These are phyloP conservation scores for Kandelia obovata DNA, from an alignment of 345 rosid genomes.

Conservation along the genomic window DNA sequence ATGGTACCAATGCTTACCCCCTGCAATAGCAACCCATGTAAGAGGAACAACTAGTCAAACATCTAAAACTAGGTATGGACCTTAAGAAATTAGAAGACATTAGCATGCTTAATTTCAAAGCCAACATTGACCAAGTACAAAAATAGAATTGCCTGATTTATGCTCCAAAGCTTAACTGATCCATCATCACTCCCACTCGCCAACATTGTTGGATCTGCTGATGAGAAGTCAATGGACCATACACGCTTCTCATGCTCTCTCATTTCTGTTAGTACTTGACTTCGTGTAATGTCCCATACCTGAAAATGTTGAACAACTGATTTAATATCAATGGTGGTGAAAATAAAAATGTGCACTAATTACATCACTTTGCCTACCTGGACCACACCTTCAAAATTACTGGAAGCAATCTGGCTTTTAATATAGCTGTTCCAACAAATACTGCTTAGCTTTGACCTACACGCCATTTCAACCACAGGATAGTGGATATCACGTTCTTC, in stretches of 20 bases:
- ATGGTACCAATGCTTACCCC: conserved; percentile 81
- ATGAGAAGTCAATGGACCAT: conserved; percentile 89
- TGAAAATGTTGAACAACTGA: conserved; percentile 25
- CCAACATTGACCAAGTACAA: conserved; percentile 81
- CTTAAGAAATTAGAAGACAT: conserved; percentile 42
- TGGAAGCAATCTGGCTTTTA: conserved; percentile 91
- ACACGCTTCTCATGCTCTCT: conserved; percentile 89
- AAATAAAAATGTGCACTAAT: not conserved
- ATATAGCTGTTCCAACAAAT: conserved; percentile 91
- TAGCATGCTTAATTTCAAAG: conserved; percentile 71
- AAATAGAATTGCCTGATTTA: conserved; percentile 99
- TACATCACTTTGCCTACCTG: conserved; percentile 50
- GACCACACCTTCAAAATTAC: conserved; percentile 95
- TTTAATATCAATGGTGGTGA: conserved; percentile 2
- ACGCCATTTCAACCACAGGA: conserved; percentile 85
- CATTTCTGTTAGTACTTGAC: conserved; percentile 75
- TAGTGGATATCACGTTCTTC: conserved; percentile 76
- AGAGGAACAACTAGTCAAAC: conserved; percentile 45
- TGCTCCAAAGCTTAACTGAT: conserved; percentile 96
- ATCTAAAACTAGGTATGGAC: conserved; percentile 22
- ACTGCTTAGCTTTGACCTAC: conserved; percentile 81
- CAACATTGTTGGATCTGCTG: conserved; percentile 81
- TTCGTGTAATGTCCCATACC: conserved; percentile 92
- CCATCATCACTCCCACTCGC: conserved; percentile 98
- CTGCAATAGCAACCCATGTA: conserved; percentile 55